Evolutionary conservation across 2,329 filamentous ascomycete species (phyloP), one percentile per base, ranked within the genome.

Genomic region (Sclerotinia glacialis): DNA sequence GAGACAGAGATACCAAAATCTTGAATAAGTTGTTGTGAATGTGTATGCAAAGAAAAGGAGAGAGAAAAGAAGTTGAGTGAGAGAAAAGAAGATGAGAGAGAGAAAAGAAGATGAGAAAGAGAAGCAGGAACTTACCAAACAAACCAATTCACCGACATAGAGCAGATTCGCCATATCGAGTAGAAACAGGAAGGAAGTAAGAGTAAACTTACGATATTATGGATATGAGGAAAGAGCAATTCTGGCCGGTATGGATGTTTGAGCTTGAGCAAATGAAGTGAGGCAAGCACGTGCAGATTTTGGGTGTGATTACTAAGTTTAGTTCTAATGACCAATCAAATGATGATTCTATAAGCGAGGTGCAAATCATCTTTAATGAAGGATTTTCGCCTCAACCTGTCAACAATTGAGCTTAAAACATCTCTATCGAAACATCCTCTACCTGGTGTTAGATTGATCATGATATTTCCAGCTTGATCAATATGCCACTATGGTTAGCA

Each of bases 401-500:
- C 21, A 40, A n/a, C n/a, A 55, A 2, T 16, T 53, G 4, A 16
- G 9, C 31, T 23, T 9, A 23, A 46, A 46, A 46, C n/a, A 6
- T 46, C 16, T 40, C n/a, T 40, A 14, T 40, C 37, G 14, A 40
- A 40, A 34, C 12, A 55, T 40, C 34, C 34, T 55, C 53, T 53
- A 31, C 40, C 28, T 54, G 53, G 55, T 31, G 9, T 46, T 21
- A 44, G 42, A 16, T 18, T 34, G 42, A 60, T 9, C 42, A 67
- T 68, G 66, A 62, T 64, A 63, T 53, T 63, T 5, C 46, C n/a
- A 59, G 34, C 16, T 23, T 63, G 18, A 75, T 58, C 37, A 75
- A 37, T 37, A 60, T 60, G 58, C 44, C 58, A 11, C 37, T 78
- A 76, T 79, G 77, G 78, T 70, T 79, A 28, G 73, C 73, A 47